Evolutionary conservation across 257 asterid genomes (phyloP).

Genomic region (Mitragyna speciosa): DNA sequence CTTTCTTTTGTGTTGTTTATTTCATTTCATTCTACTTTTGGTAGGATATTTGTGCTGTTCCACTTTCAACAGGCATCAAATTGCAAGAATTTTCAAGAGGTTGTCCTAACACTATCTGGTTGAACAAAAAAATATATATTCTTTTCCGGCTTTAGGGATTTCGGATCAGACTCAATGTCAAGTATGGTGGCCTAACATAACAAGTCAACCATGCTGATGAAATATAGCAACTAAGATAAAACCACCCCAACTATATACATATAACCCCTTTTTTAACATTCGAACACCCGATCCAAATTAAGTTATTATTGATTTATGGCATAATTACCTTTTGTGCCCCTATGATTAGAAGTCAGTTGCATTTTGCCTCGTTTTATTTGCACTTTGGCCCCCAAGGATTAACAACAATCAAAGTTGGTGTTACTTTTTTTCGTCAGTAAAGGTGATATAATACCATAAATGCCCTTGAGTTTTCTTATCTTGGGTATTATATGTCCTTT

Average conservation of each 20-base stretch:
- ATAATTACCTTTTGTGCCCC: no score
- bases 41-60: no score
- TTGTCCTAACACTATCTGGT: background rate
- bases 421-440: no score
- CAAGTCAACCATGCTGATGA: conserved; percentile 30
- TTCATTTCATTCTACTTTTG: no score
- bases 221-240: conserved; percentile 9
- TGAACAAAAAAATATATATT: background rate
- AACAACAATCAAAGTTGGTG: no score
- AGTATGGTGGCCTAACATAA: conserved; percentile 26
- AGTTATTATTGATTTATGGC: background rate
- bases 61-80: background rate
- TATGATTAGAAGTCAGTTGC: no score
- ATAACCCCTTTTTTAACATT: background rate
- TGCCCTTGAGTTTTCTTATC: no score
- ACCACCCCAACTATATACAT: conserved; percentile 23
- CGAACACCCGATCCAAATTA: background rate
- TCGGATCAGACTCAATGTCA: background rate
- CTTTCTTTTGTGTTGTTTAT: background rate
- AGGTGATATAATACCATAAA: no score
- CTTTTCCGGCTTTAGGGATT: background rate
- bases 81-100: background rate
- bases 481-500: no score
- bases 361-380: no score
- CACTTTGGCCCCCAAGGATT: no score